Conservation (phyloP, 441 rosid species). For the Gossypium trilobum region DNA sequence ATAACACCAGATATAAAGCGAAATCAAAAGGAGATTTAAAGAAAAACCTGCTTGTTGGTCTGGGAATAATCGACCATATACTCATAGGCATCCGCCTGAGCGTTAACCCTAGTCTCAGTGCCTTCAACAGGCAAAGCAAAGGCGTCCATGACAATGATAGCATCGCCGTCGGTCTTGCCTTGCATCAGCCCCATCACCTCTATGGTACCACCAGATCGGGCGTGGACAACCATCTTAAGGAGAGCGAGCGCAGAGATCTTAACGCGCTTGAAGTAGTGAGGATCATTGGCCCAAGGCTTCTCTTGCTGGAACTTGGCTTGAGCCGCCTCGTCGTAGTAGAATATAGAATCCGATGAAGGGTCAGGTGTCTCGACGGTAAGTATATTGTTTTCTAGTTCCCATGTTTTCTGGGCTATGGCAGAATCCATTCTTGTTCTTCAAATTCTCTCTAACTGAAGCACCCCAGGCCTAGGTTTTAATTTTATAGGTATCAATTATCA, state of each 20-base stretch:
- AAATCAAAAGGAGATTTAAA: neutral
- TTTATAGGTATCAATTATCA: neutral
- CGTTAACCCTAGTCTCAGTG: constrained; percentile 96
- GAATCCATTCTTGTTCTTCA: constrained; percentile 35
- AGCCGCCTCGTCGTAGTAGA: constrained; percentile 67
- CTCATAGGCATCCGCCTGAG: constrained; percentile 96
- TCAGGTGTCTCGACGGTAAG: constrained; percentile 42
- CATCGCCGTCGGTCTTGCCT: constrained; percentile 91
- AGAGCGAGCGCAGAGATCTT: constrained; percentile 94
- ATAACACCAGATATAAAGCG: neutral
- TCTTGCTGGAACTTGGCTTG: constrained; percentile 73
- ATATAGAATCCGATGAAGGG: constrained; percentile 60
- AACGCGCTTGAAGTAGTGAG: constrained; percentile 91
- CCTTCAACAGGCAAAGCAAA: constrained; percentile 97
- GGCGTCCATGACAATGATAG: constrained; percentile 95
- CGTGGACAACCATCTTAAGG: constrained; percentile 97
- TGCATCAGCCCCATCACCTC: constrained; percentile 99
- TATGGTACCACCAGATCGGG: constrained; percentile 98
- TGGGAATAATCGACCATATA: constrained; percentile 94
- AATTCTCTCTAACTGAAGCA: neutral
- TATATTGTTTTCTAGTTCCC: constrained; percentile 94
- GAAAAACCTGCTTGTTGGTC: constrained; percentile 76
- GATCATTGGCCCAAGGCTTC: constrained; percentile 87
- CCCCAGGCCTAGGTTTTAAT: neutral
- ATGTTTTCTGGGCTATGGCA: constrained; percentile 80